Conservation (phyloP, 2,329 filamentous ascomycete genomes). For the Septoria petroselini region DNA sequence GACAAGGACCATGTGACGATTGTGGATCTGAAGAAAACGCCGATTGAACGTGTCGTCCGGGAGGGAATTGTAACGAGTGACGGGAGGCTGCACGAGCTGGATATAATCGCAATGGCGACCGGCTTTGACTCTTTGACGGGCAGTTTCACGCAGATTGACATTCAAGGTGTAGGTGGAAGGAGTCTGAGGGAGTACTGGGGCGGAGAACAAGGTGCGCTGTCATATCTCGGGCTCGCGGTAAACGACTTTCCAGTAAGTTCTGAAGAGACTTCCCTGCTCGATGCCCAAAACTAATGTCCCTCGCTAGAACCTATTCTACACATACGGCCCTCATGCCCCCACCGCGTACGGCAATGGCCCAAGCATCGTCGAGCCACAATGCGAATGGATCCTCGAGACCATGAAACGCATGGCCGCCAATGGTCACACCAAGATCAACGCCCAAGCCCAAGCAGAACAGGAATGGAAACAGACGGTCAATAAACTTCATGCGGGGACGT, state of each 20-base stretch:
- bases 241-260: constrained; percentile 39
- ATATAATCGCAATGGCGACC: constrained; percentile 46
- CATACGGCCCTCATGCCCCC: constrained; percentile 45
- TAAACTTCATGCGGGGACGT: constrained; percentile 41
- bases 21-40: constrained; percentile 42
- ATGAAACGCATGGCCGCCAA: constrained; percentile 41
- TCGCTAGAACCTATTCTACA: constrained; percentile 38
- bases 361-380: constrained; percentile 41
- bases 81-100: constrained; percentile 42
- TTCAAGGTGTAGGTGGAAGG: constrained; percentile 29
- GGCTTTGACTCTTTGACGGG: constrained; percentile 45
- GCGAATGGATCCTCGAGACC: constrained; percentile 44
- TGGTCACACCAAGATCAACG: constrained; percentile 42
- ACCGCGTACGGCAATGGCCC: constrained; percentile 43
- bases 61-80: constrained; percentile 48
- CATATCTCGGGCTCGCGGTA: constrained; percentile 39
- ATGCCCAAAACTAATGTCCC: constrained; percentile 39
- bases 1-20: constrained; percentile 44
- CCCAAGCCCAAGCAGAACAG: constrained; percentile 43
- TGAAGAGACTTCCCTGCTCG: no score
- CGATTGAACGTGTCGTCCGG: constrained; percentile 50
- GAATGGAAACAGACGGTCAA: constrained; percentile 42
- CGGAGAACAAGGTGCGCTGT: constrained; percentile 43
- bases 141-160: constrained; percentile 36
- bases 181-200: constrained; percentile 40